Evolutionary conservation across 306 rosid genomes (phyloP).

Genomic region (Begonia fuchsioides): DNA sequence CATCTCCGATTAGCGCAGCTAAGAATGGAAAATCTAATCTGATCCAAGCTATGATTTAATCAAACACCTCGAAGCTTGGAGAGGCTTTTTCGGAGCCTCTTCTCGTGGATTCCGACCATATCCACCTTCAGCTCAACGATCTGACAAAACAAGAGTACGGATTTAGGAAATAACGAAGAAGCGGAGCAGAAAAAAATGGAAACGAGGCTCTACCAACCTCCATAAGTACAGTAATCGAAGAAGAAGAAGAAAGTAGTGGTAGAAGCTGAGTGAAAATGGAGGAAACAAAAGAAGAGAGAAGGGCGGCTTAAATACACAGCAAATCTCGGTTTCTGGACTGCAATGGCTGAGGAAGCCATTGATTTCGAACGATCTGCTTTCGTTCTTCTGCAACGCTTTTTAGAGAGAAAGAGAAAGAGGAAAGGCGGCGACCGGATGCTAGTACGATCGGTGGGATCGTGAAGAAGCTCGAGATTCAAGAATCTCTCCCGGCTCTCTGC

Average conservation of each 20-base stretch:
- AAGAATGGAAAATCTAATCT: no score
- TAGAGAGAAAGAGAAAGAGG: constrained; percentile 5
- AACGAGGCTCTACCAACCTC: background rate
- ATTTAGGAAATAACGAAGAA: background rate
- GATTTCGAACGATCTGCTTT: no score
- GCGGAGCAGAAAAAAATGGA: background rate
- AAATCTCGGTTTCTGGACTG: no score
- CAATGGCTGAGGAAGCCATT: no score
- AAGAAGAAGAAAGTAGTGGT: constrained; percentile 12
- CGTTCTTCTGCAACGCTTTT: constrained; percentile 10
- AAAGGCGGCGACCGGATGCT: background rate
- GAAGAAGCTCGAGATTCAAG: constrained; percentile 27
- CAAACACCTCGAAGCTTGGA: constrained; percentile 54
- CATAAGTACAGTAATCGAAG: no score
- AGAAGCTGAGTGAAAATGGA: no score
- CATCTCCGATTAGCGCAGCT: no score
- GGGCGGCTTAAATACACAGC: no score
- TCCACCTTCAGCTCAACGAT: constrained; percentile 80
- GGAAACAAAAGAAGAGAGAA: no score
- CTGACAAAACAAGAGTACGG: constrained; percentile 20
- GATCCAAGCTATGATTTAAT: no score
- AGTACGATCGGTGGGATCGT: constrained; percentile 6
- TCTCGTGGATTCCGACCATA: constrained; percentile 87
- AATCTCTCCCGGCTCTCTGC: constrained; percentile 14
- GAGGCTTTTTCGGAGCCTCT: constrained; percentile 64